phyloP scores from a whole-genome alignment of 139 green algal genomes.

The Deuterostichococcus epilithicus region DNA sequence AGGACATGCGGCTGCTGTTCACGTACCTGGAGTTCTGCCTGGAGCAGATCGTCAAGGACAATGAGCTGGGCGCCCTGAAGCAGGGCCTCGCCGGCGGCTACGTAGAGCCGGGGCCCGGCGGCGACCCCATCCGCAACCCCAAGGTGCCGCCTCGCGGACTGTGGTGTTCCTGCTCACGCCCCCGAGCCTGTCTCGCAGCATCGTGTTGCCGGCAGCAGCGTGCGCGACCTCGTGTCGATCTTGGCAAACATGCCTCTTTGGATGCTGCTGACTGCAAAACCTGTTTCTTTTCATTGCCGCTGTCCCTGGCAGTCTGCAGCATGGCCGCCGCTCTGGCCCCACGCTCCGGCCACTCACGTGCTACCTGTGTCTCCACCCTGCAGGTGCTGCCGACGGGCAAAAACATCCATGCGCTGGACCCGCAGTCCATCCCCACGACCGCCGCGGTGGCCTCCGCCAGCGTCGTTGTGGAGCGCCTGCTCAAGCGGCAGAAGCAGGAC shows the following conservation, averaged over 20 bases:
- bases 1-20: constrained; percentile 83
- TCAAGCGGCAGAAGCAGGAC: constrained; percentile 86
- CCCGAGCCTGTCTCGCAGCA: too few species aligned
- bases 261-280: too few species aligned
- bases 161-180: too few species aligned
- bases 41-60: constrained; percentile 92
- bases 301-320: too few species aligned
- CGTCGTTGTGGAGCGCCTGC: constrained; percentile 50
- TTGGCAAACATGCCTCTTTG: too few species aligned
- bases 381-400: constrained; percentile 97
- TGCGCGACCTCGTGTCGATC: too few species aligned
- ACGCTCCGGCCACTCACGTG: too few species aligned
- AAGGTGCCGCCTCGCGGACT: neutral
- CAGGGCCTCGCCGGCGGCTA: constrained; percentile 73
- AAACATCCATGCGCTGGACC: constrained; percentile 99
- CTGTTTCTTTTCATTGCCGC: too few species aligned
- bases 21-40: constrained; percentile 97
- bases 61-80: constrained; percentile 92
- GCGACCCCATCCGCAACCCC: constrained; percentile 89
- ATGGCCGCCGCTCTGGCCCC: too few species aligned
- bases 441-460: constrained; percentile 81
- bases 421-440: constrained; percentile 90
- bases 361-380: constrained; percentile 65
- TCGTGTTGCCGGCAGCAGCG: too few species aligned
- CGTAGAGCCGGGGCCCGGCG: constrained; percentile 90